Evolutionary conservation across 1,139 yeast genomes (phyloP), one percentile per base, ranked within the genome.

Genomic region (Candida sojae): DNA sequence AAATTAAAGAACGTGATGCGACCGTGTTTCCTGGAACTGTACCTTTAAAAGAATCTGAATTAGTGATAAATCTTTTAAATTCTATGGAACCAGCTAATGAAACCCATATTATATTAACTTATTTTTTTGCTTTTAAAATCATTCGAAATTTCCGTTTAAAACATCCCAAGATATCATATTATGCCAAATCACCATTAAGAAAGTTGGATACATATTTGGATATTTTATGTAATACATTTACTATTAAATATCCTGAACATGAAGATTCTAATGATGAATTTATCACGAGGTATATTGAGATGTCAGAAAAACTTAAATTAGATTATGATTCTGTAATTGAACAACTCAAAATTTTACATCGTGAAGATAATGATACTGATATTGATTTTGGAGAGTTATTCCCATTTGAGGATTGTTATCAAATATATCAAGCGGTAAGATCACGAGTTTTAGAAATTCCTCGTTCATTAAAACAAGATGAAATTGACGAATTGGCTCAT

Each of bases 371-470:
- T 10, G 50, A 55, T 25, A 56, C 21, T 17, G 21, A 50, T 6
- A 11, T 52, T 8, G 52, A 54, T 17, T 48, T 56, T 28, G 49
- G 44, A 17, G 46, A 43, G 51, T 23, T 56, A 29, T 58, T 59
- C 39, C 50, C 58, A 23, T 73, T 65, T 50, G 63, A 55, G 1
- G 64, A 60, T 34, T 67, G 70, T 25, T 64, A 60, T 44, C 84
- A 76, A 48, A 58, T 83, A 11, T 68, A 66, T 46, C 74, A 77
- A 38, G 83, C 85, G 0, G 69, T 84, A 0, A 66, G 73, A 40
- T 83, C 89, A 0, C 68, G 92, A 49, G 77, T 80, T 0, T 66
- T 85, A 45, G 90, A 84, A 59, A 83, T 85, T 3, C 91, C 92
- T 2, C 67, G 79, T 44, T 50, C 21, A 11, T 17, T 34, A 13